phyloP scores from a whole-genome alignment of 2,329 filamentous ascomycete species.

The Phialophora verrucosa region DNA sequence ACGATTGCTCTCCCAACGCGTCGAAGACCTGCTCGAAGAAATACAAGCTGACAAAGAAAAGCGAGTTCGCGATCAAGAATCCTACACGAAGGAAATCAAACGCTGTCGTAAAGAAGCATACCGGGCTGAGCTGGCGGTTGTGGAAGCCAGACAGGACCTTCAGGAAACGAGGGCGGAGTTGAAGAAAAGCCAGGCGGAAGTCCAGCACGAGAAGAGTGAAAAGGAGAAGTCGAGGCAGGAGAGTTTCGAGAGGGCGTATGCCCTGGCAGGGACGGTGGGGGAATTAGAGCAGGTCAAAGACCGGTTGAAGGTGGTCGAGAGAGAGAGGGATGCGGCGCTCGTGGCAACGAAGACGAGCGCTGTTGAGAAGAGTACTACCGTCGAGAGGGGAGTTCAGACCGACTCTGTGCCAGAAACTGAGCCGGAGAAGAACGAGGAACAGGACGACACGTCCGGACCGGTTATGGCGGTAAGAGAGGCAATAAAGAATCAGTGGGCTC shows the following conservation, averaged over 20 bases:
- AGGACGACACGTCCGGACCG: background rate
- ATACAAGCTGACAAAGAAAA: conserved; percentile 58
- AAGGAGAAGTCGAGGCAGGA: conserved; percentile 55
- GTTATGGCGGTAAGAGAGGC: conserved; percentile 4
- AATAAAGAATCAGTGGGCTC: conserved; percentile 3
- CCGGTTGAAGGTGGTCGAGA: conserved; percentile 48
- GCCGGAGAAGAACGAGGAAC: background rate
- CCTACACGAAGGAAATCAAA: conserved; percentile 64
- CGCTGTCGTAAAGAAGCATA: conserved; percentile 64
- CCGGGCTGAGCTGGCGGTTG: conserved; percentile 59
- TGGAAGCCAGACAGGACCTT: conserved; percentile 61
- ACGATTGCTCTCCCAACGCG: conserved; percentile 51
- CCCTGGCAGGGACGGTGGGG: conserved; percentile 52
- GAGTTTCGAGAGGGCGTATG: conserved; percentile 55
- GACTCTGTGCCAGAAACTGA: background rate
- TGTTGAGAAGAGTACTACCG: conserved; percentile 8
- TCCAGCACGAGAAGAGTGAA: conserved; percentile 55
- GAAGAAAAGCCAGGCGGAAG: conserved; percentile 59
- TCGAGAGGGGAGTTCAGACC: conserved; percentile 15
- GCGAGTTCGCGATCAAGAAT: conserved; percentile 52
- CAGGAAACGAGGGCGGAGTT: conserved; percentile 52
- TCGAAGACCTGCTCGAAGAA: conserved; percentile 58
- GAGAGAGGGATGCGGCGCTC: conserved; percentile 43
- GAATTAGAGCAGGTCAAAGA: conserved; percentile 53
- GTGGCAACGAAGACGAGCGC: conserved; percentile 24